These are phyloP conservation scores for Sporisorium scitamineum DNA, from an alignment of 1,284 basidiomycete species.

Conservation along the genomic window DNA sequence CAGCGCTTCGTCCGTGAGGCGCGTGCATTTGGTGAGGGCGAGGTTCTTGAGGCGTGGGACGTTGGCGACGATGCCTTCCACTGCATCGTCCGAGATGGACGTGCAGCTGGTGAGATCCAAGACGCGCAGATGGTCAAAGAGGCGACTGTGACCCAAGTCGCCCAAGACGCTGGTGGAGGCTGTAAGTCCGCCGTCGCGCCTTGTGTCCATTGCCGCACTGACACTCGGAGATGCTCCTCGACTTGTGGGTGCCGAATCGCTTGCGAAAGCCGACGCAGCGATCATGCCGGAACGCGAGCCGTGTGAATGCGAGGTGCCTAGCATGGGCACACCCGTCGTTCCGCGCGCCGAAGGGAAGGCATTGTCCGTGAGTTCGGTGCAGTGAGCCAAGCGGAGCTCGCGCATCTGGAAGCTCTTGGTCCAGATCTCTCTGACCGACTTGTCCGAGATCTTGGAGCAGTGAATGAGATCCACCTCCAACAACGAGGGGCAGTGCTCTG, in stretches of 20 bases:
- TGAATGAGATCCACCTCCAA: conserved; percentile 93
- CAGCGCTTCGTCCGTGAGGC: conserved; percentile 86
- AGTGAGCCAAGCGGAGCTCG: conserved; percentile 88
- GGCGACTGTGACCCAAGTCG: conserved; percentile 40
- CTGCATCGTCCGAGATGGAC: conserved; percentile 84
- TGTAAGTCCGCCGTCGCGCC: conserved; percentile 21
- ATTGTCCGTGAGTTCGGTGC: conserved; percentile 81
- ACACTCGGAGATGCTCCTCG: conserved; percentile 48
- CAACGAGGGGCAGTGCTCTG: conserved; percentile 79
- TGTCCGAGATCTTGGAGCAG: conserved; percentile 83
- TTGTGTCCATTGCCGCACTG: background rate
- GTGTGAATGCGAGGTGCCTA: conserved; percentile 32
- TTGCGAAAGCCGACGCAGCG: background rate
- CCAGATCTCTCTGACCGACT: conserved; percentile 86
- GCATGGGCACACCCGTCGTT: conserved; percentile 40
- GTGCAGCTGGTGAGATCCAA: conserved; percentile 80
- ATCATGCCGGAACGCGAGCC: conserved; percentile 20
- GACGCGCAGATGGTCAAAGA: conserved; percentile 67
- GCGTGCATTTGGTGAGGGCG: conserved; percentile 88
- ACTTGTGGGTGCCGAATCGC: conserved; percentile 51
- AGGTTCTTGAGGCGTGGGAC: conserved; percentile 92
- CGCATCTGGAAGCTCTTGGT: conserved; percentile 82
- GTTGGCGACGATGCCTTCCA: conserved; percentile 88
- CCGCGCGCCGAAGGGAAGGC: conserved; percentile 80
- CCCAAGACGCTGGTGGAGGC: conserved; percentile 17